Conservation (phyloP, 2,329 filamentous ascomycete species). For the Colletotrichum godetiae region DNA sequence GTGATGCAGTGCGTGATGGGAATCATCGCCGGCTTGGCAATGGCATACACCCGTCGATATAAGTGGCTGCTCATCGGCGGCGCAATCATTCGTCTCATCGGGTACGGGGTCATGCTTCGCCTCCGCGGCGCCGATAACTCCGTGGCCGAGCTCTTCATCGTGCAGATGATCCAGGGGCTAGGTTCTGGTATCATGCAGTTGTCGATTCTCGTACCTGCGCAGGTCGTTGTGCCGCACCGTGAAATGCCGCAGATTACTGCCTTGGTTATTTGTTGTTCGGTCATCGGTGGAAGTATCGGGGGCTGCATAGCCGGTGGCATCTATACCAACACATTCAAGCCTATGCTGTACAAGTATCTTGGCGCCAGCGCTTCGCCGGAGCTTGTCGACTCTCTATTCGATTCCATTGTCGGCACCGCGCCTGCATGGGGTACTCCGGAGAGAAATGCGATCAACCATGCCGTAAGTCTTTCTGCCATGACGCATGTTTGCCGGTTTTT, state of each 20-base stretch:
- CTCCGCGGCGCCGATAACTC: slow-evolving; percentile 44
- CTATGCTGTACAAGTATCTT: slow-evolving; percentile 13
- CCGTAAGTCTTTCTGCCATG: neutral
- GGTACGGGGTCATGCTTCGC: slow-evolving; percentile 45
- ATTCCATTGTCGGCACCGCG: slow-evolving; percentile 19
- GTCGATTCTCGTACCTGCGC: slow-evolving; percentile 44
- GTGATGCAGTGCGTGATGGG: slow-evolving; percentile 51
- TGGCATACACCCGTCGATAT: slow-evolving; percentile 46
- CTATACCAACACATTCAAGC: slow-evolving; percentile 47
- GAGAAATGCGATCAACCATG: slow-evolving; percentile 17
- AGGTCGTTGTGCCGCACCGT: slow-evolving; percentile 42
- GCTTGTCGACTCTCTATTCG: slow-evolving; percentile 21
- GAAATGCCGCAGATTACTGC: slow-evolving; percentile 47
- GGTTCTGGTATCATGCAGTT: slow-evolving; percentile 44
- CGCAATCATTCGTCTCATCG: slow-evolving; percentile 45
- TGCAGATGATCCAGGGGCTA: slow-evolving; percentile 48
- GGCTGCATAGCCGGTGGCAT: slow-evolving; percentile 44
- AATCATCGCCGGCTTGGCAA: slow-evolving; percentile 51
- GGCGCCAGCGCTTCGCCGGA: neutral
- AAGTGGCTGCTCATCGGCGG: slow-evolving; percentile 45
- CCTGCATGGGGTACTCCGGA: slow-evolving; percentile 26
- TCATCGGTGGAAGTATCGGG: slow-evolving; percentile 46
- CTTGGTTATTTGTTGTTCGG: slow-evolving; percentile 43
- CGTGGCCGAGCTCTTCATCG: slow-evolving; percentile 49
- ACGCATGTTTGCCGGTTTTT: too few species aligned